Base-by-base conservation (phyloP, 2,329 filamentous ascomycete genomes). In the Dactylonectria macrodidyma region DNA sequence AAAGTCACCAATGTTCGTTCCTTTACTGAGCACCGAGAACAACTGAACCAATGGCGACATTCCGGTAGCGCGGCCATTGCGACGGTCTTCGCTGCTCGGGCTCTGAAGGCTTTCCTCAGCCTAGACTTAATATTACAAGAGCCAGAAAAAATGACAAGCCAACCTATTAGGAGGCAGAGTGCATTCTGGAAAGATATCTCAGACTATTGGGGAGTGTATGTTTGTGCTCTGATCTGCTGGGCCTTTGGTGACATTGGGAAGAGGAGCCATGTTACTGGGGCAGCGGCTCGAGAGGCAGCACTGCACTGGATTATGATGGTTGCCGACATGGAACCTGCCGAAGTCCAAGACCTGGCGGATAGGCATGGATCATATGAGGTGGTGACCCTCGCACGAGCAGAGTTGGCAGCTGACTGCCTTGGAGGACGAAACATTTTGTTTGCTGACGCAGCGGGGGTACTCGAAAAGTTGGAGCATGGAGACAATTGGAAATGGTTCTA, bases 151-250 rank as follows among this genome's bases (percentile, higher is more conserved):
- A 59, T 30, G 11, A 71, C 51, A 60, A 62, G 51, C 47, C 65
- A 65, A 56, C 24, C 16, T 22, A 55, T 38, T 16, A 59, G 19
- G 22, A 52, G 44, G 36, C 61, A 72, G 33, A 69, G 65, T 26
- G 69, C 71, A 16, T 54, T 67, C 12, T 76, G 79, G 64, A 74
- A 69, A 19, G 82, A 85, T 59, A 79, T 89, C 48, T 84, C 84
- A 2, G 83, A 87, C 68, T 88, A 86, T 73, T 89, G 87, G 87
- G 84, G 81, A 36, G 73, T 89, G 56, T 90, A 90, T 72, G 84
- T 87, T 8, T 89, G 87, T 68, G 81, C 86, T 8, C 81, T 91
- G 57, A 86, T 90, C 70, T 89, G 86, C 79, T 91, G 89, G 89
- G 87, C 88, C 1, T 87, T 86, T 70, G 83, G 84, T 2, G 80